These are phyloP conservation scores for Phytophthora citricola DNA, from an alignment of 352 stramenopile species.

Conservation along the genomic window DNA sequence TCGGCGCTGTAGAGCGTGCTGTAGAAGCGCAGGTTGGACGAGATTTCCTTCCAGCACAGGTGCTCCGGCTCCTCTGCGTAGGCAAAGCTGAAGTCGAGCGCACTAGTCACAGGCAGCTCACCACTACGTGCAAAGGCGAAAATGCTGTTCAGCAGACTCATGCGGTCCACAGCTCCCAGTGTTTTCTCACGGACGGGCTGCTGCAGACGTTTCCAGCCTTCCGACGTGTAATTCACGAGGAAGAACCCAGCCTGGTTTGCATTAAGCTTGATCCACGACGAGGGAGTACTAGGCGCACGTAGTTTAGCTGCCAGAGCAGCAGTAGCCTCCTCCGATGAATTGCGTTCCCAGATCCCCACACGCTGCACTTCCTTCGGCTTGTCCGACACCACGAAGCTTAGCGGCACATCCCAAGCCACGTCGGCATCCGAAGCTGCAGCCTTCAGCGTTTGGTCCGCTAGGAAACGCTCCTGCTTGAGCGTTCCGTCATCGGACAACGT, in stretches of 20 bases:
- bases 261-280: conserved; percentile 96
- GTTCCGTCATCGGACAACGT: conserved; percentile 64
- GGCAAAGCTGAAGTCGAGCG: conserved; percentile 72
- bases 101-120: conserved; percentile 55
- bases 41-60: conserved; percentile 84
- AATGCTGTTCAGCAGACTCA: conserved; percentile 93
- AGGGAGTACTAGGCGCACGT: conserved; percentile 20
- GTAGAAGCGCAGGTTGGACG: conserved; percentile 69
- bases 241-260: conserved; percentile 95
- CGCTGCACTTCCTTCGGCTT: conserved; percentile 56
- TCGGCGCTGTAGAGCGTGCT: conserved; percentile 67
- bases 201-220: conserved; percentile 87
- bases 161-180: conserved; percentile 89
- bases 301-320: conserved; percentile 69
- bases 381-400: conserved; percentile 70
- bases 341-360: conserved; percentile 65
- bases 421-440: conserved; percentile 35
- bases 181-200: conserved; percentile 58
- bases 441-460: conserved; percentile 88
- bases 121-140: conserved; percentile 91
- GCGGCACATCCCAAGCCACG: conserved; percentile 84
- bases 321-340: conserved; percentile 29
- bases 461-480: conserved; percentile 93
- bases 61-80: conserved; percentile 71
- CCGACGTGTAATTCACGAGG: conserved; percentile 92